These are phyloP conservation scores for Acorus gramineus DNA, from an alignment of 106 monocot species.

Conservation along the genomic window DNA sequence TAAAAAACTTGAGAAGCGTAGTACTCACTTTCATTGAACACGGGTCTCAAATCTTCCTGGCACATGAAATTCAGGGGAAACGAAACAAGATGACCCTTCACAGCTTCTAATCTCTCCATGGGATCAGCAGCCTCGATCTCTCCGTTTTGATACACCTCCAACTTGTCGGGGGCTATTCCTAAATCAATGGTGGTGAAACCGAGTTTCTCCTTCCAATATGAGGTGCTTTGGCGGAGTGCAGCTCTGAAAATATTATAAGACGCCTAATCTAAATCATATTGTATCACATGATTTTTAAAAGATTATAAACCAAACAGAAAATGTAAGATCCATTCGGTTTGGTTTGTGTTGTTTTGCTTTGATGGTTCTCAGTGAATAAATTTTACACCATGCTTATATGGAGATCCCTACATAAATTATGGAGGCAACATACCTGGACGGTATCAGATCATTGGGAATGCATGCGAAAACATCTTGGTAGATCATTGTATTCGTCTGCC, in stretches of 20 bases:
- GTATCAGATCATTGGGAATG: constrained; percentile 89
- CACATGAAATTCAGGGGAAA: constrained; percentile 95
- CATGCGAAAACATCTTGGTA: constrained; percentile 97
- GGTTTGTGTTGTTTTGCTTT: too few relatives aligned
- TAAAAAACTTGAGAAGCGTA: constrained; percentile 93
- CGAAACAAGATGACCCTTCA: constrained; percentile 83
- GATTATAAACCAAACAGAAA: too few relatives aligned
- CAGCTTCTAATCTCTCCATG: constrained; percentile 46
- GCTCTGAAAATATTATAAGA: constrained; percentile 2
- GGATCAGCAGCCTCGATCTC: constrained; percentile 39
- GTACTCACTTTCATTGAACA: constrained; percentile 82
- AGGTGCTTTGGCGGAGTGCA: constrained; percentile 49
- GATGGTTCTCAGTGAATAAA: too few relatives aligned
- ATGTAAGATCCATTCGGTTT: too few relatives aligned
- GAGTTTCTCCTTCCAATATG: constrained; percentile 81
- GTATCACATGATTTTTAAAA: too few relatives aligned
- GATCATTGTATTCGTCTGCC: constrained; percentile 51
- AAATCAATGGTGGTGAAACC: constrained; percentile 84
- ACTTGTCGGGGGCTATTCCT: constrained; percentile 66
- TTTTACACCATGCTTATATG: background rate
- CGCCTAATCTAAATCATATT: too few relatives aligned
- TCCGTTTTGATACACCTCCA: constrained; percentile 57
- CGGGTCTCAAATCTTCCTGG: constrained; percentile 85
- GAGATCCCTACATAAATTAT: constrained; percentile 20
- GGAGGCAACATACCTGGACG: constrained; percentile 53